These are phyloP conservation scores for Trapa bicornis DNA, from an alignment of 345 rosid species.

Conservation along the genomic window DNA sequence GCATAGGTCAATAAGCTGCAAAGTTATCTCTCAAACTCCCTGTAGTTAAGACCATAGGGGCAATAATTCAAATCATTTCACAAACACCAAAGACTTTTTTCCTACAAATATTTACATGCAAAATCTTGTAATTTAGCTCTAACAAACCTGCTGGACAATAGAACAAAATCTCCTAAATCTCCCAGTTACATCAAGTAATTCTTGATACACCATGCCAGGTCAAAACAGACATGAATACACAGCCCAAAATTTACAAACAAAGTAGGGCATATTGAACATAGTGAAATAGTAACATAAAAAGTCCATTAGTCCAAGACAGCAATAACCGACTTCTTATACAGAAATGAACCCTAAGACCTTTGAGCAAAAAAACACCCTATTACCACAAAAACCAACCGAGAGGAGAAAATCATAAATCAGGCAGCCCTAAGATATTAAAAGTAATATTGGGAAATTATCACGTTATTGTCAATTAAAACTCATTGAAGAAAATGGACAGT, in stretches of 20 bases:
- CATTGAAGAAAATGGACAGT: neutral
- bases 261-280: too few relatives aligned
- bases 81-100: neutral
- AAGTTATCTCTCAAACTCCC: neutral
- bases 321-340: too few relatives aligned
- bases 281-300: neutral
- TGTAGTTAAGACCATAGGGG: neutral
- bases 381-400: neutral
- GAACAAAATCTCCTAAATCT: too few relatives aligned
- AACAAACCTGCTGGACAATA: too few relatives aligned
- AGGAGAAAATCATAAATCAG: neutral
- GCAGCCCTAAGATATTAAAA: neutral
- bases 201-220: neutral
- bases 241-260: neutral
- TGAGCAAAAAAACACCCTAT: too few relatives aligned
- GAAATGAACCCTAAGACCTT: neutral
- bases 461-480: neutral
- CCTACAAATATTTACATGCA: neutral
- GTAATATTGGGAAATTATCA: neutral
- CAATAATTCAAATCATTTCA: neutral
- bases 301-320: neutral
- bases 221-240: neutral
- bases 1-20: neutral
- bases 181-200: neutral
- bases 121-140: too few relatives aligned